Conservation (phyloP, 805 yeast genomes). For the Diddensiella santjacobensis region DNA sequence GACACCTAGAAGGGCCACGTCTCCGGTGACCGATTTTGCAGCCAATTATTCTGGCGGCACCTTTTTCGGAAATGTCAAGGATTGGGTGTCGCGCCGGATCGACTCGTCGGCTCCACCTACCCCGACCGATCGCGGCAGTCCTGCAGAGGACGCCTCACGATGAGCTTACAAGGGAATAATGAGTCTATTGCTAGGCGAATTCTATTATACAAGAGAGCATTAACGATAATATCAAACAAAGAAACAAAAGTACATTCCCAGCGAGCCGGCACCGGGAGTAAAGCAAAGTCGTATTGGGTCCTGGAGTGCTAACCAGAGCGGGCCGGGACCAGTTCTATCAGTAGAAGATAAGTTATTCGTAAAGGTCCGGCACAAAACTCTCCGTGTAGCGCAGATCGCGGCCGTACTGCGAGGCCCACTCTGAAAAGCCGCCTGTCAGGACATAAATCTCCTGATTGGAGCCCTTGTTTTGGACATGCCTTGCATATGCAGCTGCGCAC, state of each 20-base stretch:
- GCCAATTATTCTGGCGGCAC: constrained; percentile 50
- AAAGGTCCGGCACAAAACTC: constrained; percentile 17
- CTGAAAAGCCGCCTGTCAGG: constrained; percentile 76
- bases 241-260: not conserved
- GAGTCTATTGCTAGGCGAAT: too few relatives aligned
- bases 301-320: not conserved
- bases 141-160: constrained; percentile 1
- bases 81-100: constrained; percentile 31
- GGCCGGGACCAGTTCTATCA: not conserved
- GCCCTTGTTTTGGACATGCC: constrained; percentile 37
- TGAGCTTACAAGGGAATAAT: too few relatives aligned
- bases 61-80: constrained; percentile 32
- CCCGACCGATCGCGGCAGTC: constrained; percentile 18
- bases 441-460: constrained; percentile 55
- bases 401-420: constrained; percentile 80
- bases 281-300: not conserved
- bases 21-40: constrained; percentile 69
- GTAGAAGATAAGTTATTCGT: constrained; percentile 2
- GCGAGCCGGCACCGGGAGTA: not conserved
- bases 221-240: not conserved
- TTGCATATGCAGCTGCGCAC: constrained; percentile 61
- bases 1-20: constrained; percentile 15
- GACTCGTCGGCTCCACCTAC: constrained; percentile 15
- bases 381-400: constrained; percentile 28
- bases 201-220: not conserved